phyloP scores from a whole-genome alignment of 2,329 filamentous ascomycete genomes.

The Davidsoniella eucalypti region DNA sequence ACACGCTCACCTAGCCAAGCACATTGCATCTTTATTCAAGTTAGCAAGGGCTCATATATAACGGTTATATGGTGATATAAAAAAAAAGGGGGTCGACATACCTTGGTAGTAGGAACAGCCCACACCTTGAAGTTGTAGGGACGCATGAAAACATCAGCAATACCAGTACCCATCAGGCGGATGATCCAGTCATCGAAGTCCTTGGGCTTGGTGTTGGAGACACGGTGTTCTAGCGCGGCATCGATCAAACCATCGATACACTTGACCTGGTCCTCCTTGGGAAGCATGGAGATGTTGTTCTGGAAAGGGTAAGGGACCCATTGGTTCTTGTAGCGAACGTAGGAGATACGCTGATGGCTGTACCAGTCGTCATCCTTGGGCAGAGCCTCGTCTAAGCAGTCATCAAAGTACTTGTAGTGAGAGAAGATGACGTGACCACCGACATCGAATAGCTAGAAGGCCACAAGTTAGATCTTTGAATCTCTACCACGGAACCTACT shows the following conservation, averaged over 20 bases:
- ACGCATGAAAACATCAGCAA: constrained; percentile 95
- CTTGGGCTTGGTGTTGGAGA: constrained; percentile 80
- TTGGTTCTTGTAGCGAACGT: constrained; percentile 87
- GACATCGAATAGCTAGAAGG: constrained; percentile 78
- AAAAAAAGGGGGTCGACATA: constrained; percentile 25
- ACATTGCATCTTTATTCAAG: constrained; percentile 75
- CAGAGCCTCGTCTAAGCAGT: constrained; percentile 92
- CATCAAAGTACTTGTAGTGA: constrained; percentile 99
- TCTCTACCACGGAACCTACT: constrained; percentile 3
- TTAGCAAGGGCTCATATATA: not conserved
- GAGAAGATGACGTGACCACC: constrained; percentile 98
- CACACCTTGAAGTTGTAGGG: constrained; percentile 99
- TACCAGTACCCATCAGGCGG: constrained; percentile 72
- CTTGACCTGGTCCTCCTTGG: constrained; percentile 90
- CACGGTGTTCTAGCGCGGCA: constrained; percentile 65
- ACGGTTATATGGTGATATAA: not conserved
- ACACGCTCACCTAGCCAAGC: constrained; percentile 97
- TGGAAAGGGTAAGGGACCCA: constrained; percentile 99
- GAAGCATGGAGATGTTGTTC: constrained; percentile 98
- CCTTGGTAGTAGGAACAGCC: constrained; percentile 95
- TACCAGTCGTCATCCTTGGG: constrained; percentile 93
- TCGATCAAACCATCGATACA: constrained; percentile 95
- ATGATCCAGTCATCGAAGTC: constrained; percentile 98
- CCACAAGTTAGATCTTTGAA: constrained; percentile 3
- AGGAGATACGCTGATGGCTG: constrained; percentile 95